Evolutionary conservation across 805 yeast species (phyloP), one percentile per base, ranked within the genome.

Genomic region (Cyberlindnera euphorbiiphila): DNA sequence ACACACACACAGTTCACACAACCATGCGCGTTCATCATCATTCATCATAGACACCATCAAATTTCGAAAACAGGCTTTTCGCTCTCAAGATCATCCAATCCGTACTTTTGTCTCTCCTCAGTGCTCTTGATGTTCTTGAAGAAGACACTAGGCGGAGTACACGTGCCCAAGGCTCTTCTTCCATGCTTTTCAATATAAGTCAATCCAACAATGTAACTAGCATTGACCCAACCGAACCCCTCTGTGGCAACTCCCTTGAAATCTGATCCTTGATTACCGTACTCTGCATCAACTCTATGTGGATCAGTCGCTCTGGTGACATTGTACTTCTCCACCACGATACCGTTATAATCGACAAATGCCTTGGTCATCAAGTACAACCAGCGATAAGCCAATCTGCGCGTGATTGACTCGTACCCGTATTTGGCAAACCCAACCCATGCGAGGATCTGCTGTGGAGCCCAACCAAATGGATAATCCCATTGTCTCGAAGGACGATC

Each of bases 381-480:
- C 98, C 98, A 91, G 47, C 95, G 71, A 58, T 84, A 85, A 2
- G 81, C 79, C 40, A 91, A 63, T 43, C 98, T 65, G 39, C 80
- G 69, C 2, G 91, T 80, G 13, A 75, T 74, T 4, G 70, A 76
- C 4, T 58, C 59, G 54, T 69, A 85, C 0, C 89, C 93, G 57
- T 91, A 93, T 36, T 78, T 73, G 20, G 59, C 51, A 23, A 91
- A 68, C 0, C 97, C 98, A 30, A 74, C 74, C 98, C 98, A 91
- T 1, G 95, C 91, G 37, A 91, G 60, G 13, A 91, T 85, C 61
- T 91, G 98, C 58, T 93, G 98, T 4, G 98, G 98, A 0, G 98
- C 96, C 98, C 98, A 91, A 2, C 98, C 98, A 55, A 67, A 86
- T 2, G 98, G 98, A 60, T 82, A 93, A 60, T 91, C 98, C 98